phyloP scores from a whole-genome alignment of 768 basidiomycete genomes.

The Suillus cothurnatus region DNA sequence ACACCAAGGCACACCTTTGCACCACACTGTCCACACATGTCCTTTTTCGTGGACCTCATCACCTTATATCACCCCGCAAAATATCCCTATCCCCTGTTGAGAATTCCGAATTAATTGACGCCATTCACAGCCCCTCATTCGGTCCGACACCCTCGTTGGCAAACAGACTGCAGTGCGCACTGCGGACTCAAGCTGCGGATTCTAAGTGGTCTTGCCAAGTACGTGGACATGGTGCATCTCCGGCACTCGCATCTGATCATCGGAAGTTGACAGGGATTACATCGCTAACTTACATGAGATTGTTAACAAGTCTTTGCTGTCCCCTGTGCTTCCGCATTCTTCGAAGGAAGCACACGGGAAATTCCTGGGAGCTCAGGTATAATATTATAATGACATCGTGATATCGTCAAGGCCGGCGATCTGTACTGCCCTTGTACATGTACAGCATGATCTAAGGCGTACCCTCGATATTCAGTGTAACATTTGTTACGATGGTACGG shows the following conservation, averaged over 20 bases:
- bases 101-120: background rate
- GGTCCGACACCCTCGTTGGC: background rate
- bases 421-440: background rate
- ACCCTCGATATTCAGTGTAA: background rate
- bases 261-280: background rate
- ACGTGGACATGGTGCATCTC: background rate
- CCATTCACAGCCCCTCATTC: background rate
- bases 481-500: background rate
- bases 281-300: background rate
- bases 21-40: background rate
- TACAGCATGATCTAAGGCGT: background rate
- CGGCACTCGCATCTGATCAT: background rate
- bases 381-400: background rate
- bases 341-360: background rate
- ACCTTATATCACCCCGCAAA: too few species aligned
- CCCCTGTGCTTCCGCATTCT: background rate
- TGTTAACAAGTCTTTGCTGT: background rate
- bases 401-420: conserved; percentile 1
- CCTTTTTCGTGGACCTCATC: background rate
- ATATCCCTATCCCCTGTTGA: background rate
- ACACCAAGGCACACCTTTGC: background rate
- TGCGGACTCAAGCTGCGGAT: background rate
- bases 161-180: background rate
- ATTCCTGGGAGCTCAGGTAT: background rate
- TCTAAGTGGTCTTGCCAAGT: background rate